phyloP scores from a whole-genome alignment of 2,329 filamentous ascomycete species.

The Clathrospora elynae region DNA sequence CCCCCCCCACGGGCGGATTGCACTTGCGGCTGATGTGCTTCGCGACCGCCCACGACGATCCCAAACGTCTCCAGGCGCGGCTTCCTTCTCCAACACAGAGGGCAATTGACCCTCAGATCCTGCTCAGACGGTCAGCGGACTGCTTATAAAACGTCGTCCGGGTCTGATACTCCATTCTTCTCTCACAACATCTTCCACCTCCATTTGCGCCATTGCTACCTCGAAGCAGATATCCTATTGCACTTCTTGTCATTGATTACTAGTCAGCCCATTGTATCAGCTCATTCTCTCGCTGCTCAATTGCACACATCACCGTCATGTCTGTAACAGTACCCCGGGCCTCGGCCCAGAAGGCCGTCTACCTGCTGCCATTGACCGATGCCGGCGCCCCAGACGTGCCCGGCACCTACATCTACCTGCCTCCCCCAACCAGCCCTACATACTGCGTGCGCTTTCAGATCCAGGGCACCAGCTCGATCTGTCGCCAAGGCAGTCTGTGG shows the following conservation, averaged over 20 bases:
- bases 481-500: constrained; percentile 91
- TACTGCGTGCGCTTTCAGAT: constrained; percentile 87
- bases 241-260: constrained; percentile 25
- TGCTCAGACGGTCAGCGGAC: constrained; percentile 14
- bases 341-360: constrained; percentile 59
- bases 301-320: constrained; percentile 29
- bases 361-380: constrained; percentile 89
- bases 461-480: constrained; percentile 94
- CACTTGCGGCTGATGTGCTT: constrained; percentile 27
- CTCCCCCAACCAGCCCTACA: constrained; percentile 72
- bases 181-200: constrained; percentile 16
- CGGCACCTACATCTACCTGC: constrained; percentile 89
- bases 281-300: constrained; percentile 10
- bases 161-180: constrained; percentile 1
- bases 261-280: constrained; percentile 16
- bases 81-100: constrained; percentile 21
- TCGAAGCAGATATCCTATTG: constrained; percentile 8
- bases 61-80: constrained; percentile 23
- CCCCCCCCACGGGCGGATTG: too few species aligned
- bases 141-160: constrained; percentile 17
- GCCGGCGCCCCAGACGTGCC: constrained; percentile 88
- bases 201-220: constrained; percentile 12
- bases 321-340: constrained; percentile 22
- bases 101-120: constrained; percentile 26
- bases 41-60: constrained; percentile 32